phyloP scores from a whole-genome alignment of 805 yeast species.

The Kazachstania psychrophila region DNA sequence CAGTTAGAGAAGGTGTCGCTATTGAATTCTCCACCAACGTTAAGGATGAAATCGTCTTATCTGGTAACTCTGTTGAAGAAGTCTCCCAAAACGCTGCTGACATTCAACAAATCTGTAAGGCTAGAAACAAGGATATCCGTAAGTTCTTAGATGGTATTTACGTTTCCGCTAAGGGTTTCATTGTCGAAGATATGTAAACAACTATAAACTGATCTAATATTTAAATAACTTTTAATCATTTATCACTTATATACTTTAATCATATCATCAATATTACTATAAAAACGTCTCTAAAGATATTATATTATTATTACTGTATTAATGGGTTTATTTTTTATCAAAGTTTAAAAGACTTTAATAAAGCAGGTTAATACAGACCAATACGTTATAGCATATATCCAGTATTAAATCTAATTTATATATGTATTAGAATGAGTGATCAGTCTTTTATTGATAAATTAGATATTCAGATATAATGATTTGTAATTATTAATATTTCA shows the following conservation, averaged over 20 bases:
- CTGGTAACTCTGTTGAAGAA: constrained; percentile 68
- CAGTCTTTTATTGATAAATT: too few relatives aligned
- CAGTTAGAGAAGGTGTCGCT: constrained; percentile 81
- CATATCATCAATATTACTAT: neutral
- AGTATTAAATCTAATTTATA: too few relatives aligned
- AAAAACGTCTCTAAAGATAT: too few relatives aligned
- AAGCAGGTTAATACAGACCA: too few relatives aligned
- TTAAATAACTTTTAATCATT: neutral
- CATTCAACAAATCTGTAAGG: constrained; percentile 95
- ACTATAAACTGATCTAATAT: neutral
- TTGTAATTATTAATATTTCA: too few relatives aligned
- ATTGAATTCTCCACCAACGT: constrained; percentile 72
- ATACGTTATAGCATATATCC: too few relatives aligned
- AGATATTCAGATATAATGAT: too few relatives aligned
- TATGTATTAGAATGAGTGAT: too few relatives aligned
- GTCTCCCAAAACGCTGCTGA: constrained; percentile 99
- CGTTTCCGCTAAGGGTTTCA: constrained; percentile 90
- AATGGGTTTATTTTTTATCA: too few relatives aligned
- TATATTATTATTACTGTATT: too few relatives aligned
- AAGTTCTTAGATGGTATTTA: constrained; percentile 99
- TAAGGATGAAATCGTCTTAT: constrained; percentile 89
- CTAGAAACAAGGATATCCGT: constrained; percentile 99
- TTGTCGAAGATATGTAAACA: constrained; percentile 52
- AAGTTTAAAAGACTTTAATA: too few relatives aligned
- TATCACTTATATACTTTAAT: constrained; percentile 1